These are phyloP conservation scores for Rheum nobile DNA, from an alignment of 148 eudicot species.

Conservation along the genomic window DNA sequence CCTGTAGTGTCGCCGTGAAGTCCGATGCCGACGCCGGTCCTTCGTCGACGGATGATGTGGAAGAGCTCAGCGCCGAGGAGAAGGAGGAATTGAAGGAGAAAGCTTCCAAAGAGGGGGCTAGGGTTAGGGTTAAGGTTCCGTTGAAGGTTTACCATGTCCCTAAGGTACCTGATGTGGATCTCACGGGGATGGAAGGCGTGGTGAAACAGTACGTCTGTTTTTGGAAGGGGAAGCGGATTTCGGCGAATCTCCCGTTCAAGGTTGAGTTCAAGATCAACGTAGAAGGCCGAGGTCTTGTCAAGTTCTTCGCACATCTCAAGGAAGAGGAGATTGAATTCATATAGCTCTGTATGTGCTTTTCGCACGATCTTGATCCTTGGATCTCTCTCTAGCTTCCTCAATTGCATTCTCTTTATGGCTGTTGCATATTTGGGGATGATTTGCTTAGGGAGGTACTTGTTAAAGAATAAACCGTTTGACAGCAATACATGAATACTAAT, in stretches of 20 bases:
- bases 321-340: conserved; percentile 69
- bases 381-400: neutral
- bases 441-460: neutral
- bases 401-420: neutral
- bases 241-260: conserved; percentile 55
- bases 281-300: conserved; percentile 35
- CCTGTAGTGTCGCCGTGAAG: conserved; percentile 10
- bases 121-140: conserved; percentile 48
- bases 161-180: conserved; percentile 35
- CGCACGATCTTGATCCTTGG: neutral
- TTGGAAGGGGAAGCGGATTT: conserved; percentile 65
- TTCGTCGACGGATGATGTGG: conserved; percentile 1
- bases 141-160: conserved; percentile 61
- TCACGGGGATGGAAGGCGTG: conserved; percentile 42
- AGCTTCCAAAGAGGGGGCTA: conserved; percentile 38
- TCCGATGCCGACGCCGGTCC: conserved; percentile 9
- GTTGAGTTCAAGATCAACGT: conserved; percentile 34
- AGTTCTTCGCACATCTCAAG: conserved; percentile 51
- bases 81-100: conserved; percentile 17
- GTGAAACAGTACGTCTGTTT: conserved; percentile 49
- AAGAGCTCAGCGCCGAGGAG: conserved; percentile 18
- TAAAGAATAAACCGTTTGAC: conserved; percentile 1
- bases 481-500: neutral
- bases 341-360: conserved; percentile 14
- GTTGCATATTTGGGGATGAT: neutral